A percentile compares a stretch with the other conserved stretches of the same genome.
Evolutionary conservation across 495 filamentous ascomycete species (phyloP).

Genomic region (Xylaria nigripes): DNA sequence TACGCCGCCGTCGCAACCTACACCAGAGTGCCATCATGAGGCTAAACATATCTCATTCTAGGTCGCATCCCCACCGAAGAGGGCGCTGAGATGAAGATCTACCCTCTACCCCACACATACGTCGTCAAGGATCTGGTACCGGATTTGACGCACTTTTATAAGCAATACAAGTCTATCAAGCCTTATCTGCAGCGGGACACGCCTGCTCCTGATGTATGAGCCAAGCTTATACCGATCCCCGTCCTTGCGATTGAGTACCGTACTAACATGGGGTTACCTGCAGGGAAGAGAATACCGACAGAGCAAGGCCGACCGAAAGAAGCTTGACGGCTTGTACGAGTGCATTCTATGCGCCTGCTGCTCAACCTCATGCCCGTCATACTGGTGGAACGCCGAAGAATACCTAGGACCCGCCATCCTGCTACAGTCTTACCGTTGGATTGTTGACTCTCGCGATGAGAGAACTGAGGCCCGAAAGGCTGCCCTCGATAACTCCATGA

Average conservation of each 20-base stretch:
- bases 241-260: neutral
- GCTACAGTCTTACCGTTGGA: constrained; percentile 93
- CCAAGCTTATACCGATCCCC: neutral
- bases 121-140: constrained; percentile 98
- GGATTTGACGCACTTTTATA: constrained; percentile 97
- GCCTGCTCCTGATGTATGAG: constrained; percentile 62
- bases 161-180: constrained; percentile 99
- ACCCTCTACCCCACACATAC: constrained; percentile 97
- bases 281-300: constrained; percentile 86
- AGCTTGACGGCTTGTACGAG: constrained; percentile 97
- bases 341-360: constrained; percentile 99
- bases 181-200: constrained; percentile 90
- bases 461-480: constrained; percentile 76
- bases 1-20: constrained; percentile 55
- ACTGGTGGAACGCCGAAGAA: constrained; percentile 99
- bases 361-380: constrained; percentile 93
- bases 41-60: constrained; percentile 32
- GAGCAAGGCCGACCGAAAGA: constrained; percentile 79
- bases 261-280: constrained; percentile 10
- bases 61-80: constrained; percentile 90
- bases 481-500: constrained; percentile 95
- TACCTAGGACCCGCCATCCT: constrained; percentile 96
- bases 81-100: constrained; percentile 79
- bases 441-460: constrained; percentile 89
- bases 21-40: too few relatives aligned